Evolutionary conservation across 116 monocot genomes (phyloP).

Genomic region (Posidonia oceanica): DNA sequence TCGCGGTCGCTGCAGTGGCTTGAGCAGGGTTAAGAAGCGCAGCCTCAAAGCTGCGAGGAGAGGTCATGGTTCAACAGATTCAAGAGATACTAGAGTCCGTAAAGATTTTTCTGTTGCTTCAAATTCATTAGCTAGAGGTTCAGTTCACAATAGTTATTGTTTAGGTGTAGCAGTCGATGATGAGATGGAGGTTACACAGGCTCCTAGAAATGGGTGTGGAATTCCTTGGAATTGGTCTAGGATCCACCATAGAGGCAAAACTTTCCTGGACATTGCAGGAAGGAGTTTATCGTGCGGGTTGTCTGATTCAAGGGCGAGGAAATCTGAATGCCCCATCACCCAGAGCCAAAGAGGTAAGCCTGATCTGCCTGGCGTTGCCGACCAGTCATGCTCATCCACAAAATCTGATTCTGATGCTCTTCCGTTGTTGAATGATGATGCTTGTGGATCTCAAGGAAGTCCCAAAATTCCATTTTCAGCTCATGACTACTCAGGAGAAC

Average conservation of each 20-base stretch:
- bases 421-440: slow-evolving; percentile 60
- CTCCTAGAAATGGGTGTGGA: slow-evolving; percentile 67
- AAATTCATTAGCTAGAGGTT: slow-evolving; percentile 24
- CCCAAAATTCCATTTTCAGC: slow-evolving; percentile 16
- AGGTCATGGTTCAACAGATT: slow-evolving; percentile 18
- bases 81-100: slow-evolving; percentile 11
- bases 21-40: slow-evolving; percentile 33
- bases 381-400: slow-evolving; percentile 35
- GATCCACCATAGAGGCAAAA: slow-evolving; percentile 78
- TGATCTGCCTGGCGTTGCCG: slow-evolving; percentile 18
- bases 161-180: slow-evolving; percentile 20
- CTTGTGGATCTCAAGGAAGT: slow-evolving; percentile 37
- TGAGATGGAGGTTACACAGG: slow-evolving; percentile 29
- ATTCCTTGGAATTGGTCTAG: slow-evolving; percentile 98
- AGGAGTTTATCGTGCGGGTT: slow-evolving; percentile 75
- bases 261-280: slow-evolving; percentile 74
- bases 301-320: slow-evolving; percentile 51
- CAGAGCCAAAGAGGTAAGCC: slow-evolving; percentile 26
- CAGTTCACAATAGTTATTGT: slow-evolving; percentile 9
- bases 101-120: slow-evolving; percentile 30
- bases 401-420: slow-evolving; percentile 61
- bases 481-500: slow-evolving; percentile 51
- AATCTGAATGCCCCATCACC: slow-evolving; percentile 12
- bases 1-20: slow-evolving; percentile 14
- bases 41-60: slow-evolving; percentile 28